Evolutionary conservation across 441 rosid genomes (phyloP).

Genomic region (Breynia disticha): DNA sequence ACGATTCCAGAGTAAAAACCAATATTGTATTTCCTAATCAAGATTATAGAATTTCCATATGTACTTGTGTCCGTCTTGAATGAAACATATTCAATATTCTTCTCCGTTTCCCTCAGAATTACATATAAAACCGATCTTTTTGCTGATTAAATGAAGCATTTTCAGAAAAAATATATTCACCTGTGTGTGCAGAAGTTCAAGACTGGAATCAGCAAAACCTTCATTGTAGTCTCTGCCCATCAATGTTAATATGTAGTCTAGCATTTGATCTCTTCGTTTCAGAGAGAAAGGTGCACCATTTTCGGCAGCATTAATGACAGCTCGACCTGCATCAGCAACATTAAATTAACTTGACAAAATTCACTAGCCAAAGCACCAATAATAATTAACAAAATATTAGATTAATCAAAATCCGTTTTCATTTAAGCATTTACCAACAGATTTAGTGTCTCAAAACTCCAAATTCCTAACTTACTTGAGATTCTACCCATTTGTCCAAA

Average conservation of each 20-base stretch:
- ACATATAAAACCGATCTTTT: too few species aligned
- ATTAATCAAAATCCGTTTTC: not conserved
- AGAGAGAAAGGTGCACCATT: conserved; percentile 82
- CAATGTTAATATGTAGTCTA: conserved; percentile 87
- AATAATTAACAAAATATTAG: not conserved
- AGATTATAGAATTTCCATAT: too few species aligned
- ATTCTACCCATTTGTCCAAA: not conserved
- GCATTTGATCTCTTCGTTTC: conserved; percentile 80
- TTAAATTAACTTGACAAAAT: not conserved
- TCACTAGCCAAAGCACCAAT: not conserved
- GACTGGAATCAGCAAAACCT: conserved; percentile 80
- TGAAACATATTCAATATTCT: too few species aligned
- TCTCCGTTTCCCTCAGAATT: too few species aligned
- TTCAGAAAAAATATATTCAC: conserved; percentile 32
- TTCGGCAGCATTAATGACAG: conserved; percentile 92
- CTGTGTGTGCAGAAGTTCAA: conserved; percentile 87
- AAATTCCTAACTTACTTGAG: not conserved
- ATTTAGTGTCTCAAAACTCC: not conserved
- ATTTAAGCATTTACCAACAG: not conserved
- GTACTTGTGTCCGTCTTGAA: too few species aligned
- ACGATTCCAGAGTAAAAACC: not conserved
- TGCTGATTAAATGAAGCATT: not conserved
- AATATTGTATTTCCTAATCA: too few species aligned
- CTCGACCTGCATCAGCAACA: conserved; percentile 56
- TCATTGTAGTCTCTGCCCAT: conserved; percentile 94